Conservation (phyloP, 352 stramenopile genomes). For the Phytophthora hybrid region DNA sequence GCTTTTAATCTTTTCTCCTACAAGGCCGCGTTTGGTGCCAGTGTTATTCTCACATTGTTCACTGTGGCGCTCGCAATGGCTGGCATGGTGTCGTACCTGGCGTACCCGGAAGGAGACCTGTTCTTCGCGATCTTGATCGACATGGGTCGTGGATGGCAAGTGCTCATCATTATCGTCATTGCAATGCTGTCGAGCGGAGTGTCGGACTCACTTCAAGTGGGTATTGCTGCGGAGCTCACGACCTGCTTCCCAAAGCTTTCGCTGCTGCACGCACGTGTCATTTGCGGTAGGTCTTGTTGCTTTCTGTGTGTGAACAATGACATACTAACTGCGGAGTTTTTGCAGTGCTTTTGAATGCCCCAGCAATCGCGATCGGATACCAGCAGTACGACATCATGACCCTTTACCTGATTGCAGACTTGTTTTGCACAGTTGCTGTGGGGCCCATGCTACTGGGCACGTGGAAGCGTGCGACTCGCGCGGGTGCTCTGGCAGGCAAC, state of each 20-base stretch:
- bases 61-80: conserved; percentile 63
- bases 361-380: conserved; percentile 66
- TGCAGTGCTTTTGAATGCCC: conserved; percentile 63
- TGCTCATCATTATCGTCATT: conserved; percentile 67
- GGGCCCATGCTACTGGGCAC: conserved; percentile 65
- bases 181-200: conserved; percentile 40
- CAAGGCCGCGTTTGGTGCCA: conserved; percentile 44
- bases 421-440: conserved; percentile 70
- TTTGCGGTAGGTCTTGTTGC: conserved; percentile 21
- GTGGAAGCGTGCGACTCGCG: conserved; percentile 52
- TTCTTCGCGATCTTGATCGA: conserved; percentile 76
- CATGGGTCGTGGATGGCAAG: conserved; percentile 66
- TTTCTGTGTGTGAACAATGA: background rate
- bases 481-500: conserved; percentile 53
- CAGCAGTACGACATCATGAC: conserved; percentile 68
- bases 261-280: conserved; percentile 54
- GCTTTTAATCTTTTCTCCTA: too few species aligned
- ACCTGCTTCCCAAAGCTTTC: too few species aligned
- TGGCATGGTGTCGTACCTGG: conserved; percentile 65
- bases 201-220: too few species aligned
- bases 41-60: conserved; percentile 65
- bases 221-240: too few species aligned
- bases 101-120: conserved; percentile 56
- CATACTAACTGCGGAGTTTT: background rate
- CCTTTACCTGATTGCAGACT: conserved; percentile 72